phyloP scores from a whole-genome alignment of 345 rosid genomes.

The Mercurialis annua region DNA sequence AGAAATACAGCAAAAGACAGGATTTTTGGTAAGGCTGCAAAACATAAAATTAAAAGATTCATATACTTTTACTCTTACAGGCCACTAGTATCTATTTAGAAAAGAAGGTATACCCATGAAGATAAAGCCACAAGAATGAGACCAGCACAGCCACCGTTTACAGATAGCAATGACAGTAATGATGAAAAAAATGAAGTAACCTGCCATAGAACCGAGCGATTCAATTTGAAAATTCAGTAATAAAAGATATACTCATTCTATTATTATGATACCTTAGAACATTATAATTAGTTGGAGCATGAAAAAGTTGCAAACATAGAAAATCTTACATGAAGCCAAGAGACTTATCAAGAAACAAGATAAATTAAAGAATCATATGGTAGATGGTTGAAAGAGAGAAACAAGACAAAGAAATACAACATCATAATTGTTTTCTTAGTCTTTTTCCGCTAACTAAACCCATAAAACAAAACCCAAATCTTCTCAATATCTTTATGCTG shows the following conservation, averaged over 20 bases:
- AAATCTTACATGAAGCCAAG: not conserved
- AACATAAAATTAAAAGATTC: slow-evolving; percentile 18
- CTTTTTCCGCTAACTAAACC: not conserved
- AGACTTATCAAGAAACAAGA: not conserved
- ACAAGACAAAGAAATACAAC: too few species aligned
- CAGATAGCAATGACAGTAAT: slow-evolving; percentile 46
- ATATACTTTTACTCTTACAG: slow-evolving; percentile 4
- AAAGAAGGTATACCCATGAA: slow-evolving; percentile 48
- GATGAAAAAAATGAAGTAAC: slow-evolving; percentile 48
- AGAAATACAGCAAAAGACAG: slow-evolving; percentile 56
- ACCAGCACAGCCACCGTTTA: slow-evolving; percentile 56
- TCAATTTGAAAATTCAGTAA: not conserved
- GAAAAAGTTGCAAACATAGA: not conserved
- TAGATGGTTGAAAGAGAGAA: too few species aligned
- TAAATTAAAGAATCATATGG: not conserved
- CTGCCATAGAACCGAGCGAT: slow-evolving; percentile 29
- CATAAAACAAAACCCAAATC: not conserved
- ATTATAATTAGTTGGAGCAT: not conserved
- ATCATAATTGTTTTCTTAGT: not conserved
- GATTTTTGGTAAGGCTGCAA: slow-evolving; percentile 61
- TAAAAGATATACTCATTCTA: not conserved
- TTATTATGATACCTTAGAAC: not conserved
- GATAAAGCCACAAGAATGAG: slow-evolving; percentile 55
- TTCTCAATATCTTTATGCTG: not conserved
- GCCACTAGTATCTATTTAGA: not conserved